phyloP scores from a whole-genome alignment of 192 early-diverging fungal genomes.

The Backusella parvicylindrica region DNA sequence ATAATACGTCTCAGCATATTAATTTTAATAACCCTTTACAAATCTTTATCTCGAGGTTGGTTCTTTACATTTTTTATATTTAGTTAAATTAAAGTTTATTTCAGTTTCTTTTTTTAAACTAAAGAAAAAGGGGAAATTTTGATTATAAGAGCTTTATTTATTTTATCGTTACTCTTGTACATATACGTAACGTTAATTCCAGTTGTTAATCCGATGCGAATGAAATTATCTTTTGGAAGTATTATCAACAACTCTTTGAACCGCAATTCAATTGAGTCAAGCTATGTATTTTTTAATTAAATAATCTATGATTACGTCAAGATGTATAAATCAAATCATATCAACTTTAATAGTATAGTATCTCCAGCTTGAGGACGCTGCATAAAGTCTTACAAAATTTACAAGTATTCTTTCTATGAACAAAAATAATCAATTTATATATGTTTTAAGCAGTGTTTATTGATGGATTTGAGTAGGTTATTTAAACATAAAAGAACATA shows the following conservation, averaged over 20 bases:
- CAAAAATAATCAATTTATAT: not conserved
- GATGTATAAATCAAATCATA: not conserved
- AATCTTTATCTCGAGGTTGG: no score
- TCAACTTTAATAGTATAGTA: no score
- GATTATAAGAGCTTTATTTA: not conserved
- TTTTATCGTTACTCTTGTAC: not conserved
- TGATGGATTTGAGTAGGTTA: not conserved
- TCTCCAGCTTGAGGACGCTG: no score
- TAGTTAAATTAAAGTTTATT: not conserved
- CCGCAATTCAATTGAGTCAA: not conserved
- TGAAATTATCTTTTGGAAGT: no score
- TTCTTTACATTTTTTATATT: no score
- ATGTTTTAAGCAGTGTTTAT: not conserved
- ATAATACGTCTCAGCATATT: no score
- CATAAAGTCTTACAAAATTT: not conserved
- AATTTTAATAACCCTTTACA: no score
- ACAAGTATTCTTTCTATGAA: not conserved
- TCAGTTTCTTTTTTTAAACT: not conserved
- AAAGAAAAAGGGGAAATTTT: not conserved
- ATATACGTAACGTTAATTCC: not conserved
- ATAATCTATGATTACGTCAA: not conserved
- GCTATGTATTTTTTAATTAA: not conserved
- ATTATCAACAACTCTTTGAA: no score
- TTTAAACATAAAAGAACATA: not conserved
- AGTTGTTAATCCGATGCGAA: no score